Evolutionary conservation across 2,329 filamentous ascomycete species (phyloP), one percentile per base, ranked within the genome.

Genomic region (Colletotrichum australisinense): DNA sequence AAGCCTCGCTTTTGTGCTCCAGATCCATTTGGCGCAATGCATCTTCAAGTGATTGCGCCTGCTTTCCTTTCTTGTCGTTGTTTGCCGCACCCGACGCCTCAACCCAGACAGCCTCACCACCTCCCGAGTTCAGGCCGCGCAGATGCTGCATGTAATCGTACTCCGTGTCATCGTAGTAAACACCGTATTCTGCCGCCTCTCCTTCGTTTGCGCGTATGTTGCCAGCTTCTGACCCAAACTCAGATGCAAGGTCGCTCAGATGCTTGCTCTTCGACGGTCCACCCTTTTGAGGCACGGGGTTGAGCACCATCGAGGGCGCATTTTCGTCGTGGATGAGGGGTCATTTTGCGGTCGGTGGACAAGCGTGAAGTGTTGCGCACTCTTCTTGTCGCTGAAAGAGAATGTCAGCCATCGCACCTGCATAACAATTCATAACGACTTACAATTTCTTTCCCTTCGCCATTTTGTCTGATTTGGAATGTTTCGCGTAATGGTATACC

Each of bases 81-180:
- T 89, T 90, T 68, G 88, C 88, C 66, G 84, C 81, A n/a, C 87
- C 81, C 14, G 86, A 83, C n/a, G 90, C 88, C 77, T 98, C 95
- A 52, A 99, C 89, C 80, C 97, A 98, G 60, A 95, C 92, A 35
- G 93, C 91, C 68, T 95, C 93, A 35, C 94, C 94, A 28, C 90
- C 90, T 6, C 89, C 94, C 56, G 86, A 83, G 70, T 92, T 92
- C n/a, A 99, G 86, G 78, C 98, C 97, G 68, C 95, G 93, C 88
- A 99, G 87, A 84, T 99, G 97, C 83, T 99, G 97, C 97, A 99
- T 99, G 85, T 99, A 99, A 84, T 99, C 97, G 84, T 99, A 99
- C 80, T 94, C 90, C 76, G 94, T 93, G 84, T 99, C 97, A 83
- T 99, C 97, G 83, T 89, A 99, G 87, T 94, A 99, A 76, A 99